Percentiles rank a stretch among this genome's conserved stretches.
These are phyloP conservation scores for Sungouiozyma intestinalis DNA, from an alignment of 805 yeast genomes.

Conservation along the genomic window DNA sequence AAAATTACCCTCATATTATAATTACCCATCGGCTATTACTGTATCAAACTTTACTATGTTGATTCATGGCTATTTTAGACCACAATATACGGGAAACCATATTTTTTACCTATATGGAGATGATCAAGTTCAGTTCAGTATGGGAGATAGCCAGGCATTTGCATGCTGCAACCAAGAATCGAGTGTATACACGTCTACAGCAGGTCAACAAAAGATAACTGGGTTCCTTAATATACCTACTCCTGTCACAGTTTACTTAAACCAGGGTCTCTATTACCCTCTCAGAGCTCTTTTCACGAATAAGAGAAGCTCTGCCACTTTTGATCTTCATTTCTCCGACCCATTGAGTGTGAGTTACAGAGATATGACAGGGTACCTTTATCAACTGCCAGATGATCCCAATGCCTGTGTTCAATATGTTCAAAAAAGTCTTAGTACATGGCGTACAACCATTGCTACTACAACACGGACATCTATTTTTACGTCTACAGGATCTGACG, in stretches of 20 bases:
- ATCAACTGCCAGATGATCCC: constrained; percentile 1
- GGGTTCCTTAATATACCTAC: not conserved
- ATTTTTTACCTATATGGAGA: constrained; percentile 20
- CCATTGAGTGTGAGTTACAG: constrained; percentile 8
- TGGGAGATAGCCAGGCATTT: constrained; percentile 26
- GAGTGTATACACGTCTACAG: constrained; percentile 2
- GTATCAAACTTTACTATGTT: constrained; percentile 10
- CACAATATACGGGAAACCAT: constrained; percentile 25
- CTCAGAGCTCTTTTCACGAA: constrained; percentile 14
- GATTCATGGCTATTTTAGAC: constrained; percentile 17
- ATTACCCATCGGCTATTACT: constrained; percentile 3
- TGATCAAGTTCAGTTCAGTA: constrained; percentile 24
- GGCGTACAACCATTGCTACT: not conserved
- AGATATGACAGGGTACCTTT: constrained; percentile 6
- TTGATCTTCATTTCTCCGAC: constrained; percentile 4
- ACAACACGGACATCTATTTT: not conserved
- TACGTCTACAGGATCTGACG: not conserved
- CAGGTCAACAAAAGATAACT: constrained; percentile 2
- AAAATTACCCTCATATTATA: not conserved
- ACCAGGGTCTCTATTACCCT: constrained; percentile 19
- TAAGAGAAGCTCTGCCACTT: constrained; percentile 3
- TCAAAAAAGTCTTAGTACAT: not conserved
- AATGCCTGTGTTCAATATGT: not conserved
- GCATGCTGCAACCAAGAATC: constrained; percentile 23
- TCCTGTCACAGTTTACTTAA: constrained; percentile 4